Evolutionary conservation across 208 protist species (phyloP), one percentile per base, ranked within the genome.

Genomic region (Blastocrithidia nonstop): DNA sequence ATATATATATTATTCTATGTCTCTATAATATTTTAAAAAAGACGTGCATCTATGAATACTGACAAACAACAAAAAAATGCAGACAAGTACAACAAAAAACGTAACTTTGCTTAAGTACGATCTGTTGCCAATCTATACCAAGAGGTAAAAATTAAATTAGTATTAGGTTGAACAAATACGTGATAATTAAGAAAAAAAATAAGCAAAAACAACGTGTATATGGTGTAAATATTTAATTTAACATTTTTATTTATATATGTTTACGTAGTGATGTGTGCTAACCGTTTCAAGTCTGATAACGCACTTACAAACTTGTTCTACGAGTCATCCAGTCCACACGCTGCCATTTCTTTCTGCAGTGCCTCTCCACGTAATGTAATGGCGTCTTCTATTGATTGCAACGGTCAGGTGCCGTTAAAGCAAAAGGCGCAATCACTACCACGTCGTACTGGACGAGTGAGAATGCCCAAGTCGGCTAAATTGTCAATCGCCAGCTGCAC

Each of bases 271-370:
- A 35, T n/a, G 11, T 35, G 29, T n/a, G 29, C 29, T 11, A 35
- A n/a, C n/a, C 29, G 29, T n/a, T 35, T 35, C 16, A 83, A 58
- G 36, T 82, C 72, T 6, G 55, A 61, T 27, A 87, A 45, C 8
- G 78, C 71, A 20, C 62, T 57, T 7, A 54, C 57, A 27, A 83
- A 80, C 2, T 64, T 54, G 57, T 87, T 87, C 45, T 76, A 66
- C 17, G 66, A 52, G 15, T 54, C 58, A 28, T 63, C 67, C 1
- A 70, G 46, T 6, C 65, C 65, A 7, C 62, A 67, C 1, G 70
- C 50, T 1, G 53, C 49, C 28, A 52, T 33, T 36, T 86, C 76
- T 38, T 67, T 35, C 23, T 60, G 61, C 27, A 81, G 62, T 4
- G 49, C 61, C 54, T 78, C 70, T 6, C 77, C 72, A 16, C 72